Base-by-base conservation (phyloP, 179 eudicot species). In the Gypsophila paniculata region DNA sequence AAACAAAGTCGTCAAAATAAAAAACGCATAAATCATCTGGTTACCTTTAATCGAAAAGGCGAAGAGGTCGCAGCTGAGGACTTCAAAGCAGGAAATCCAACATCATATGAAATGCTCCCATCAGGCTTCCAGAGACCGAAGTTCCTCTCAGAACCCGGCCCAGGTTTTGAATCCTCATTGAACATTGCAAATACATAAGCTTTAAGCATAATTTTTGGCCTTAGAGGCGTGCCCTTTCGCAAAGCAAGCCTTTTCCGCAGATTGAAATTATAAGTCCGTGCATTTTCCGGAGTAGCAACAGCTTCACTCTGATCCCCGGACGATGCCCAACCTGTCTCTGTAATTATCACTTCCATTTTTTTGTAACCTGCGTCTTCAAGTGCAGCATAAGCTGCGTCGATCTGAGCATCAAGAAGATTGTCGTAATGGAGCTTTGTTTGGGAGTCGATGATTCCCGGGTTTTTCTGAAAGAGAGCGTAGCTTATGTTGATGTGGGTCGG, bases 311-410 rank as follows among this genome's bases (percentile, higher is more conserved):
- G 79, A 80, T 89, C 96, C 61, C 98, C 98, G 49, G 59, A 82
- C 69, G 97, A 93, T 69, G 98, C 97, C 98, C 98, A 93, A 65
- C 98, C 98, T 1, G 98, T 93, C 85, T 93, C 98, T 0, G 98
- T 91, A 32, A 93, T 69, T 76, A 91, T 84, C 58, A 93, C 89
- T 73, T 93, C 98, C 98, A 91, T 93, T 74, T 91, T 88, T 38
- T 72, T 64, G 61, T 68, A 86, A 19, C 91, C 98, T 15, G 91
- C 88, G 78, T 83, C 90, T 81, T 93, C 90, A 67, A 93, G 71
- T 74, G 98, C 98, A 73, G 89, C 90, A 84, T 93, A 93, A 54
- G 97, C 91, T 8, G 98, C 96, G 78, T 93, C 98, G 36, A 91
- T 82, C 80, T 87, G 91, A 77, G 98, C 98, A 86, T 93, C 98